Evolutionary conservation across 306 rosid species (phyloP), one percentile per base, ranked within the genome.

Genomic region (Herpetospermum pedunculosum): DNA sequence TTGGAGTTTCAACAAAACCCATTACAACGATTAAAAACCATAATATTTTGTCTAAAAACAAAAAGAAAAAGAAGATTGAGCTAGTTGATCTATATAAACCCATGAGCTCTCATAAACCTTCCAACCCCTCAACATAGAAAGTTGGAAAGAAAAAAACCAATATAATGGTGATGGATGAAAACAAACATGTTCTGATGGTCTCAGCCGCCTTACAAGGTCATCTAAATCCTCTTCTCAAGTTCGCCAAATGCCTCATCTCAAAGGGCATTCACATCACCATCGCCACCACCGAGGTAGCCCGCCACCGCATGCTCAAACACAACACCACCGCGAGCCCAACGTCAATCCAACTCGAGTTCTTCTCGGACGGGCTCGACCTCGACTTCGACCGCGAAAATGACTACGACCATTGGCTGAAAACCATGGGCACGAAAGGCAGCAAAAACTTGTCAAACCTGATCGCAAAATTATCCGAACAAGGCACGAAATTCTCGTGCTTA

Each of bases 131-230:
- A 32, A 60, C 25, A 7, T 2, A 30, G 23, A 49, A n/a, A n/a
- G 21, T 48, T 46, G 0, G 9, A 19, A 3, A 78, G n/a, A n/a
- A 44, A 14, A 6, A 44, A 44, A 44, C 4, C 18, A 44, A 44
- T 32, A 35, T 71, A 75, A 87, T 83, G 86, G 4, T 72, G 4
- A 12, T 4, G 1, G 57, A 67, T 0, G 13, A 49, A 41, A 53
- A 64, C 12, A 5, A 14, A 44, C 72, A 77, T 7, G 77, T 88
- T 67, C 82, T 88, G 0, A 79, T 88, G 81, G 84, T 84, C 25
- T 68, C 90, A 35, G 23, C 76, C 57, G 38, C 83, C 68, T 11
- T 81, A 2, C 93, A 86, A 76, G 93, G 87, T n/a, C 89, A 88
- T 40, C 34, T 86, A 2, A 88, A 86, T 29, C 93, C 90, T 13